Evolutionary conservation across 2,329 filamentous ascomycete species (phyloP).

Genomic region (Epicoccum nigrum): DNA sequence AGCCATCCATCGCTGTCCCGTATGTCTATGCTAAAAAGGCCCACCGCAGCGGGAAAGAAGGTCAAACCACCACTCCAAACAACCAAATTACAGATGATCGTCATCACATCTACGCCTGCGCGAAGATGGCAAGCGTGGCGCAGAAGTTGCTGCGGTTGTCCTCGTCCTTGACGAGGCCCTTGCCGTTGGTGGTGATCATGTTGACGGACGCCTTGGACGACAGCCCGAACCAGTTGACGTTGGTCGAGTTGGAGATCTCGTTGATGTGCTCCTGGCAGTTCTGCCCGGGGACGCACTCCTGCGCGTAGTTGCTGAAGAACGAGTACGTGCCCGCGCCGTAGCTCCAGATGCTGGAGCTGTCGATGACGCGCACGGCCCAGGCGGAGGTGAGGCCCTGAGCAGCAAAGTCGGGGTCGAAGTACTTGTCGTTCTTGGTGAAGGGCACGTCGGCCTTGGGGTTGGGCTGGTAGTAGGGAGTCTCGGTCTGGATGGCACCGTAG

Average conservation of each 20-base stretch:
- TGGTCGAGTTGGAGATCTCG: slow-evolving; percentile 49
- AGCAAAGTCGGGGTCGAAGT: slow-evolving; percentile 53
- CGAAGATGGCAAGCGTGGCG: slow-evolving; percentile 53
- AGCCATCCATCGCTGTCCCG: slow-evolving; percentile 8
- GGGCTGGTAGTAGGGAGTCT: slow-evolving; percentile 75
- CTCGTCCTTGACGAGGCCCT: slow-evolving; percentile 46
- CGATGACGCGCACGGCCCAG: slow-evolving; percentile 54
- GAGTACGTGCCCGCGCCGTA: slow-evolving; percentile 61
- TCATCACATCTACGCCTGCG: slow-evolving; percentile 18
- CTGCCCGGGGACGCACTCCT: slow-evolving; percentile 54
- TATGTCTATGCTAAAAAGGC: slow-evolving; percentile 10
- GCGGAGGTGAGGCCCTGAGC: slow-evolving; percentile 46
- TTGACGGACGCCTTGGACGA: slow-evolving; percentile 57
- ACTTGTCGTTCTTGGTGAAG: slow-evolving; percentile 56
- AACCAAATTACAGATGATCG: too few relatives aligned
- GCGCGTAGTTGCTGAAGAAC: slow-evolving; percentile 65
- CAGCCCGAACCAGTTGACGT: slow-evolving; percentile 55
- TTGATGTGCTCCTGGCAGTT: slow-evolving; percentile 61
- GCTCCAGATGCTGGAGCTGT: slow-evolving; percentile 51
- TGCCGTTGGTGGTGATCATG: slow-evolving; percentile 53
- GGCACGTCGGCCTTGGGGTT: slow-evolving; percentile 65
- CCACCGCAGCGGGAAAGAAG: slow-evolving; percentile 22
- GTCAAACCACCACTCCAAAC: slow-evolving; percentile 30
- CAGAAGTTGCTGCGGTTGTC: slow-evolving; percentile 58
- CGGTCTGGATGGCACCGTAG: slow-evolving; percentile 70